phyloP scores from a whole-genome alignment of 192 early-diverging fungal species.

The Pilaira anomala region DNA sequence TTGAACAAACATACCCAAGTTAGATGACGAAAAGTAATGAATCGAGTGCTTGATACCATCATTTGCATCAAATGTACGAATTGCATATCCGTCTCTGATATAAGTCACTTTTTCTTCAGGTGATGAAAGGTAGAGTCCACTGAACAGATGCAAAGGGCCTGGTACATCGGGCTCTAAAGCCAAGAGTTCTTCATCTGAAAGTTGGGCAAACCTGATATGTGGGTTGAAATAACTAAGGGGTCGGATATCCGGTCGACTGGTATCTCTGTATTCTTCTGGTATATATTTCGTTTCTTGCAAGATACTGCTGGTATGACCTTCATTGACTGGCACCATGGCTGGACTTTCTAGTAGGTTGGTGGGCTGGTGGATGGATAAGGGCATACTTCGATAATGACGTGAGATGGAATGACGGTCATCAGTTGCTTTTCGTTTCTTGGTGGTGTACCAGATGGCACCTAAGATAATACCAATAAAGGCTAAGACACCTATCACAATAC shows the following conservation, averaged over 20 bases:
- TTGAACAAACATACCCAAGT: neutral
- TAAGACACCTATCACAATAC: too few relatives aligned
- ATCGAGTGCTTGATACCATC: neutral
- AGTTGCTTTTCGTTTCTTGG: too few relatives aligned
- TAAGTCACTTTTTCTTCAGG: neutral
- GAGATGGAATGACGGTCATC: too few relatives aligned
- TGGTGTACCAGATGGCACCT: too few relatives aligned
- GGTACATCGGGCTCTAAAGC: neutral
- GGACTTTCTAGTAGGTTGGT: too few relatives aligned
- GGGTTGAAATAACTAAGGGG: neutral
- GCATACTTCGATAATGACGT: too few relatives aligned
- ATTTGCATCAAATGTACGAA: neutral
- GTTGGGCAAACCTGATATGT: neutral
- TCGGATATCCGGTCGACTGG: conserved; percentile 1
- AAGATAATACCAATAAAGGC: too few relatives aligned
- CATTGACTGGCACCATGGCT: too few relatives aligned
- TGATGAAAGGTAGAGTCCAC: neutral
- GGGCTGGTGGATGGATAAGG: too few relatives aligned
- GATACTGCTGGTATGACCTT: too few relatives aligned
- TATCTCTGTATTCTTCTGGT: too few relatives aligned
- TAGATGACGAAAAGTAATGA: neutral
- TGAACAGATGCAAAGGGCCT: neutral
- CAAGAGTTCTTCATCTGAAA: neutral
- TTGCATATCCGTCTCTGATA: neutral
- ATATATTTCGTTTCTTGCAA: too few relatives aligned